Conservation (phyloP, 495 filamentous ascomycete species). For the Neurospora africana region DNA sequence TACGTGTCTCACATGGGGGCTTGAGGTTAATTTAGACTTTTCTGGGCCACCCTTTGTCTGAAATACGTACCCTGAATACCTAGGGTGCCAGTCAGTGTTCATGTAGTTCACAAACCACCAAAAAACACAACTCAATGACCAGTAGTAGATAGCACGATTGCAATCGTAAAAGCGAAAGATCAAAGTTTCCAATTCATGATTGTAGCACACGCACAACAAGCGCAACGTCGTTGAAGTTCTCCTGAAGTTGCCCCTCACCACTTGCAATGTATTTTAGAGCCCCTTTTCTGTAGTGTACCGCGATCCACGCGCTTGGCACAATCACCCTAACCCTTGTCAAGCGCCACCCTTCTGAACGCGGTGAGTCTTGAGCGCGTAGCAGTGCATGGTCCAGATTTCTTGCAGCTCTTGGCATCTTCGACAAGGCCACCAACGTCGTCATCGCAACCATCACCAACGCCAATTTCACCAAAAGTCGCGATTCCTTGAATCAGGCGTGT, state of each 20-base stretch:
- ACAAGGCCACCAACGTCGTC: background rate
- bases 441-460: background rate
- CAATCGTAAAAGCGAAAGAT: background rate
- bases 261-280: background rate
- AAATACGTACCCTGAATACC: background rate
- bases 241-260: background rate
- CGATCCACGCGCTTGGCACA: background rate
- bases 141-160: background rate
- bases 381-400: background rate
- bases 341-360: background rate
- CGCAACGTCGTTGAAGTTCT: background rate
- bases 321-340: background rate
- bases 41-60: background rate
- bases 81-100: background rate
- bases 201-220: background rate
- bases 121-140: background rate
- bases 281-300: background rate
- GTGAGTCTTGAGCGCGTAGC: background rate
- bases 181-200: background rate
- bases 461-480: background rate
- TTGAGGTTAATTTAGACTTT: background rate
- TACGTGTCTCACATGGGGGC: background rate
- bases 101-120: background rate
- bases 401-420: background rate
- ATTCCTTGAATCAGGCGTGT: background rate